phyloP scores from a whole-genome alignment of 139 green algal species.

The Micractinium sp. region DNA sequence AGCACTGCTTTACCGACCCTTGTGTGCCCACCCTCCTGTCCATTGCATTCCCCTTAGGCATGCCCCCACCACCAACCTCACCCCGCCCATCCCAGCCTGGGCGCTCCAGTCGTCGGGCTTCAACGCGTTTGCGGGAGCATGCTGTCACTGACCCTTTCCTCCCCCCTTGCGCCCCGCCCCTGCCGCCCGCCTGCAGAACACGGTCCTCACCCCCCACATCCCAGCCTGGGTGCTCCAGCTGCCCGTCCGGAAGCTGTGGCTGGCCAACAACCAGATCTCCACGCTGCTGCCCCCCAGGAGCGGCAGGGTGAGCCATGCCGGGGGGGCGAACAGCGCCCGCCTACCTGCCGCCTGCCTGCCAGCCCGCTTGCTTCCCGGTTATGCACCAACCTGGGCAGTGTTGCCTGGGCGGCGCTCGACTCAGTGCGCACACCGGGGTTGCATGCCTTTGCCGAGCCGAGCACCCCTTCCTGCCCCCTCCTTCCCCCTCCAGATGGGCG shows the following conservation, averaged over 20 bases:
- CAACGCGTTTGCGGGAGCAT: no score
- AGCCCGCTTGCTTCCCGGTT: no score
- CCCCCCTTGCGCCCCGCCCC: background rate
- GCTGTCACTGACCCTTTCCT: background rate
- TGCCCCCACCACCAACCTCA: background rate
- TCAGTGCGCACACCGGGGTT: background rate
- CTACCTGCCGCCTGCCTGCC: no score
- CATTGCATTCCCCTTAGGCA: background rate
- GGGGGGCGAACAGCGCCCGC: no score
- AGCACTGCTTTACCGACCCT: background rate
- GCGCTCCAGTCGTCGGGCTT: no score
- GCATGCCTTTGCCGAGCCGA: background rate
- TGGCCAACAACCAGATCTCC: slow-evolving; percentile 19
- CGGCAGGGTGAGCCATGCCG: background rate
- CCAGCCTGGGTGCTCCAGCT: slow-evolving; percentile 20
- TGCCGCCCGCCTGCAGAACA: slow-evolving; percentile 3
- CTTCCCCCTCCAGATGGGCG: background rate
- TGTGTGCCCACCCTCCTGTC: background rate
- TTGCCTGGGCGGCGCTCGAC: no score
- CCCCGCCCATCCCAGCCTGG: no score
- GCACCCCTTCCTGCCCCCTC: background rate
- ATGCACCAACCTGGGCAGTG: background rate
- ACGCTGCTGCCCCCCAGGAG: background rate
- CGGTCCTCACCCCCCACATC: background rate
- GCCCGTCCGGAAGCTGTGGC: slow-evolving; percentile 25